A percentile compares a stretch with the other conserved stretches of the same genome.
Evolutionary conservation across 73 alveolate species (phyloP).

Genomic region (Paraurostyla sp.): DNA sequence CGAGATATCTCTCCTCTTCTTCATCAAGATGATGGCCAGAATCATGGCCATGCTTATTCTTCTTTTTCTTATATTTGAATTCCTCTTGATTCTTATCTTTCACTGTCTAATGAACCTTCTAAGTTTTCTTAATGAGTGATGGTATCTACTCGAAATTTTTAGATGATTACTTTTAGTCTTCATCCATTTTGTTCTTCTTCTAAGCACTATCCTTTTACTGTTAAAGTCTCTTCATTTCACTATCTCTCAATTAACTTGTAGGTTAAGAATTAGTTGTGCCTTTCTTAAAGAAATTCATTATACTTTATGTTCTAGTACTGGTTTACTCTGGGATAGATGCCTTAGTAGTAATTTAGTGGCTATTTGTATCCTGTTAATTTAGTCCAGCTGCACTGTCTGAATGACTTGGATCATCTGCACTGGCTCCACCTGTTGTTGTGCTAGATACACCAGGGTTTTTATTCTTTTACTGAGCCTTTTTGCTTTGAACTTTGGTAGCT

Average conservation of each 20-base stretch:
- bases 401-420: too few relatives aligned
- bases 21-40: background rate
- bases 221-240: background rate
- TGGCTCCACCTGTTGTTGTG: background rate
- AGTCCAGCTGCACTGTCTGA: too few relatives aligned
- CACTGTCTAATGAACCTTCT: background rate
- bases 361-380: too few relatives aligned
- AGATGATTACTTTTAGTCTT: background rate
- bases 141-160: background rate
- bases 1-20: conserved; percentile 2
- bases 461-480: background rate
- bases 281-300: background rate
- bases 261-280: background rate
- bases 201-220: background rate
- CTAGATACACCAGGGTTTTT: background rate
- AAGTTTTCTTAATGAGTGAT: conserved; percentile 23
- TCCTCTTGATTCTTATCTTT: background rate
- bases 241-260: background rate
- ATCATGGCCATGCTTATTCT: conserved; percentile 45
- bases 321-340: background rate
- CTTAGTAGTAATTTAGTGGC: background rate
- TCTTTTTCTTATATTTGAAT: conserved; percentile 49
- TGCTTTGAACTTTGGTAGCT: background rate
- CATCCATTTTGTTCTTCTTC: background rate
- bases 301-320: background rate